Conservation (phyloP, 495 filamentous ascomycete species). For the Hypoxylon lenormandii region DNA sequence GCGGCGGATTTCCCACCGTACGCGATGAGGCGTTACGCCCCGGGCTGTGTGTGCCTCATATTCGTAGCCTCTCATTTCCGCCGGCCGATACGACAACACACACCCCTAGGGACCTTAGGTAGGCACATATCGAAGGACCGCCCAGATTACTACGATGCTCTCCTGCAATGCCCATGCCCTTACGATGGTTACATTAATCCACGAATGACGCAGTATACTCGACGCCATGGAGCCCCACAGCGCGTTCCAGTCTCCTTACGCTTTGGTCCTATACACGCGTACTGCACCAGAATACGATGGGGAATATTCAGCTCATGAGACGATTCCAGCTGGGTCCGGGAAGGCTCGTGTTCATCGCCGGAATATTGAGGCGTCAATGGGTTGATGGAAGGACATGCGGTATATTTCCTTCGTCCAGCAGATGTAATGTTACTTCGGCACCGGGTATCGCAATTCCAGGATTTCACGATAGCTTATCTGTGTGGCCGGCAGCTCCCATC, state of each 20-base stretch:
- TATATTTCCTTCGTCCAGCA: constrained; percentile 13
- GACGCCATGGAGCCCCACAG: constrained; percentile 29
- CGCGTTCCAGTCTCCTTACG: constrained; percentile 2
- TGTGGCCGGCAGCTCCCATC: constrained; percentile 26
- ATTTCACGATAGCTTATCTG: constrained; percentile 10
- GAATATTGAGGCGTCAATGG: constrained; percentile 20
- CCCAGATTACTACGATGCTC: constrained; percentile 14
- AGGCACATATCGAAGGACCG: constrained; percentile 5
- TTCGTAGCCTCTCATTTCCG: constrained; percentile 3
- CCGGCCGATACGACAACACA: constrained; percentile 13
- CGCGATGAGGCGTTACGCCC: constrained; percentile 14
- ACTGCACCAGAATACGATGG: constrained; percentile 31
- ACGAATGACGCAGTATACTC: constrained; percentile 16
- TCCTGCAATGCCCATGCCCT: constrained; percentile 5
- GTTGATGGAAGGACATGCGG: constrained; percentile 21
- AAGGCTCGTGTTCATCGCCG: constrained; percentile 1
- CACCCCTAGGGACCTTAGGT: too few relatives aligned
- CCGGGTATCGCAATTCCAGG: constrained; percentile 15
- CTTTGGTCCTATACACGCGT: constrained; percentile 28
- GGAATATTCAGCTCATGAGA: constrained; percentile 15
- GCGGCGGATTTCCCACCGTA: constrained; percentile 9
- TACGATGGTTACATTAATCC: constrained; percentile 18
- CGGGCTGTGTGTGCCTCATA: constrained; percentile 25
- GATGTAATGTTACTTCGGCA: constrained; percentile 33
- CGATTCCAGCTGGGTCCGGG: constrained; percentile 21